Evolutionary conservation across 371 early-diverging fungal species (phyloP).

Genomic region (Dichotomocladium elegans): DNA sequence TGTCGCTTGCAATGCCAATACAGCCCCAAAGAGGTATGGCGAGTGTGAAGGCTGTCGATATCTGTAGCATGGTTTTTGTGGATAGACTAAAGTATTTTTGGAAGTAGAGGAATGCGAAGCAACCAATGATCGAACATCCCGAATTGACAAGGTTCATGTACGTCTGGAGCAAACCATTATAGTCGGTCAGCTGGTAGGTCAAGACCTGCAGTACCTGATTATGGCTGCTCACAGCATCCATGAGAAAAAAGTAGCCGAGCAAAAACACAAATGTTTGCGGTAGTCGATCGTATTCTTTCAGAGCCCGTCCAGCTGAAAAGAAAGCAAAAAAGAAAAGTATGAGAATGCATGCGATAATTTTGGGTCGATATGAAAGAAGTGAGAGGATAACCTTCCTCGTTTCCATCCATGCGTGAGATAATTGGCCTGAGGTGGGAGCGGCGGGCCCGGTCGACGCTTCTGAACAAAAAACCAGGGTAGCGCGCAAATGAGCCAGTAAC

Average conservation of each 20-base stretch:
- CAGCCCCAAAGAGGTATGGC: constrained; percentile 34
- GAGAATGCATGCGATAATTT: background rate
- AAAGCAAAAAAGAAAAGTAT: no score
- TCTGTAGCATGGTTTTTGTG: constrained; percentile 29
- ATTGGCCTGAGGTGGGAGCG: constrained; percentile 22
- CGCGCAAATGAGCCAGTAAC: constrained; percentile 28
- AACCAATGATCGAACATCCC: constrained; percentile 35
- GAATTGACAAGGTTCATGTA: constrained; percentile 26
- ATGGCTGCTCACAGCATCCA: constrained; percentile 45
- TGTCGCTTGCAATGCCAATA: constrained; percentile 22
- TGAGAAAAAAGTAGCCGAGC: constrained; percentile 34
- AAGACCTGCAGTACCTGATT: constrained; percentile 24
- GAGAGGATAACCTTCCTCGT: constrained; percentile 4
- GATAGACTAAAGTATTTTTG: constrained; percentile 22
- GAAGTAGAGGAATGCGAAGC: constrained; percentile 31
- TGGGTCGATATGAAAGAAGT: background rate
- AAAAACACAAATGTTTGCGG: constrained; percentile 39
- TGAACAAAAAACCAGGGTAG: constrained; percentile 37
- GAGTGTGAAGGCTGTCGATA: constrained; percentile 23
- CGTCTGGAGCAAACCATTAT: constrained; percentile 23
- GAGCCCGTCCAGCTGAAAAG: constrained; percentile 14
- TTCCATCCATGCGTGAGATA: constrained; percentile 38
- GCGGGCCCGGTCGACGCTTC: constrained; percentile 23
- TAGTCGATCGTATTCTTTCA: constrained; percentile 38
- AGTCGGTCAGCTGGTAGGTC: constrained; percentile 28